phyloP scores from a whole-genome alignment of 257 asterid species.

The Sherardia arvensis region DNA sequence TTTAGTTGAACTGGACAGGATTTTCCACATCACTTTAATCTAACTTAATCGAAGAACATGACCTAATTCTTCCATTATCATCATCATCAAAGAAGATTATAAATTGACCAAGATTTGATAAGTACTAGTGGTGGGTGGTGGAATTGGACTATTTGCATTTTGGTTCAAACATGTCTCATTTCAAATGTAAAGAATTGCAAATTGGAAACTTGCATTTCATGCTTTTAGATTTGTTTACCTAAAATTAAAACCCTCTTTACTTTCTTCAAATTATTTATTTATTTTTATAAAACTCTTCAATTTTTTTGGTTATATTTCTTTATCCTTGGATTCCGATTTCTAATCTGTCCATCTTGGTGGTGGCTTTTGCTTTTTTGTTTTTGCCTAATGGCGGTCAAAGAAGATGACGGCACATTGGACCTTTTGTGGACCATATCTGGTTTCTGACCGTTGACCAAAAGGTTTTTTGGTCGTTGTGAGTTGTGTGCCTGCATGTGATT shows the following conservation, averaged over 20 bases:
- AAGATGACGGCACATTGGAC: background rate
- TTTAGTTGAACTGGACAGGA: no score
- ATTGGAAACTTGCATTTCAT: slow-evolving; percentile 9
- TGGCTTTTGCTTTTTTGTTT: slow-evolving; percentile 6
- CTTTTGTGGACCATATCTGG: slow-evolving; percentile 3
- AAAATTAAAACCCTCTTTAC: background rate
- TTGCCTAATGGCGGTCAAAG: slow-evolving; percentile 14
- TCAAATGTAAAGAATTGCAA: slow-evolving; percentile 9
- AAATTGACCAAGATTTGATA: background rate
- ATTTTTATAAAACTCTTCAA: no score
- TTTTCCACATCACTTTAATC: no score
- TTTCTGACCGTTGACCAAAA: slow-evolving; percentile 17
- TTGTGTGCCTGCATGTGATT: background rate
- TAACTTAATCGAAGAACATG: no score
- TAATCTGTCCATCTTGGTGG: background rate
- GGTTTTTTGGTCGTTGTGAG: slow-evolving; percentile 10
- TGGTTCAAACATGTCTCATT: slow-evolving; percentile 5
- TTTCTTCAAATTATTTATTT: no score
- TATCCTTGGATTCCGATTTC: slow-evolving; percentile 16
- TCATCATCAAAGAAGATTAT: background rate
- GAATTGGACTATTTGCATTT: slow-evolving; percentile 12
- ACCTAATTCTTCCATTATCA: no score
- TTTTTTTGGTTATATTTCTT: background rate
- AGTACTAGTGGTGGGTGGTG: slow-evolving; percentile 1
- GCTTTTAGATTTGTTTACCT: slow-evolving; percentile 5